phyloP scores from a whole-genome alignment of 495 filamentous ascomycete species.

The Neurospora tetraspora region DNA sequence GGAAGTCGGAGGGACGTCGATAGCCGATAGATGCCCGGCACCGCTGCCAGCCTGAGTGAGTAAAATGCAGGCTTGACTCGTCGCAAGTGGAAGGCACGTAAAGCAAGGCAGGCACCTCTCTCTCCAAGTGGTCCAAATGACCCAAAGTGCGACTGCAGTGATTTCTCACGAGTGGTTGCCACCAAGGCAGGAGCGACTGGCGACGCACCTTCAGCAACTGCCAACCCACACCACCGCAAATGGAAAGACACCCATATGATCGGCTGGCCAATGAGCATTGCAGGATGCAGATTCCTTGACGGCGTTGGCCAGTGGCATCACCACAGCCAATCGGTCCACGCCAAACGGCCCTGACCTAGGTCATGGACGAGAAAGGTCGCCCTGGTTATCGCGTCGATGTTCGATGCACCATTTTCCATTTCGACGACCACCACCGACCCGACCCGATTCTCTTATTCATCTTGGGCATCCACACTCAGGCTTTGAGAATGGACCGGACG shows the following conservation, averaged over 20 bases:
- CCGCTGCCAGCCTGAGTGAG: background rate
- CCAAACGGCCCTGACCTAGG: background rate
- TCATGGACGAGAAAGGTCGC: background rate
- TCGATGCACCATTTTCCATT: background rate
- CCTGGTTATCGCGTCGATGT: background rate
- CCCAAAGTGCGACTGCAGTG: background rate
- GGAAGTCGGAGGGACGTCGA: background rate
- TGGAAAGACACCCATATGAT: background rate
- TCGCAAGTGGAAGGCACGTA: background rate
- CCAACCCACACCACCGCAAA: background rate
- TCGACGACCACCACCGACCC: background rate
- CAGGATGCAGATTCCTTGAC: background rate
- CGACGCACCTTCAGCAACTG: background rate
- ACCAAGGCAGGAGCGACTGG: background rate
- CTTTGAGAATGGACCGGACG: background rate
- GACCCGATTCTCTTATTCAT: background rate
- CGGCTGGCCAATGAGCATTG: constrained; percentile 3
- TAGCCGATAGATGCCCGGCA: background rate
- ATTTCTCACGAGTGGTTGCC: background rate
- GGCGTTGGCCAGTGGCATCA: background rate
- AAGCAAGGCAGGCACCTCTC: background rate
- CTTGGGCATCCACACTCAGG: background rate
- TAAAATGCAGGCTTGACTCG: background rate
- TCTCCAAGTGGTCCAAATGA: background rate
- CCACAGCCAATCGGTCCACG: constrained; percentile 2